Evolutionary conservation across 2,329 filamentous ascomycete genomes (phyloP).

Genomic region (Talaromyces sp.): DNA sequence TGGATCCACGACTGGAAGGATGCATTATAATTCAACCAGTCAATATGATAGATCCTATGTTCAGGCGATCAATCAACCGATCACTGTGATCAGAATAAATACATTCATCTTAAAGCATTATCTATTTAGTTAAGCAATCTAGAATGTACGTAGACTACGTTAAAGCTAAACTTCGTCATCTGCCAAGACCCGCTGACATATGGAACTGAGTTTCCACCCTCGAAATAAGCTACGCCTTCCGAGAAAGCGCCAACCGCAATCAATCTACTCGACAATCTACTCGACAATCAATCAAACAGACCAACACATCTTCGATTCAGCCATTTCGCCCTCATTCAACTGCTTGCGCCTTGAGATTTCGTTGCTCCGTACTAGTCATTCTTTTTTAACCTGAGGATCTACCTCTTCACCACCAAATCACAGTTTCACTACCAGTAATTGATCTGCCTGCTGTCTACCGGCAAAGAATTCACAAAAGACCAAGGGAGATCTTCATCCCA

Average conservation of each 20-base stretch:
- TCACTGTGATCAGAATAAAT: too few species aligned
- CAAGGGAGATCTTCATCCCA: not conserved
- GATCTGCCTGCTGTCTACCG: not conserved
- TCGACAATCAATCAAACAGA: not conserved
- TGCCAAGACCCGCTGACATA: conserved; percentile 7
- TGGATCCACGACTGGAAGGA: not conserved
- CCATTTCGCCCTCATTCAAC: not conserved
- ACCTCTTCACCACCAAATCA: not conserved
- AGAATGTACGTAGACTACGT: not conserved
- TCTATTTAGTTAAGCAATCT: not conserved
- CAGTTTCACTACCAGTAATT: not conserved
- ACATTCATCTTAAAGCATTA: not conserved
- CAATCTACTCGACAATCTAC: not conserved
- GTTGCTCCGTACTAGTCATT: not conserved
- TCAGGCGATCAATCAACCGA: not conserved
- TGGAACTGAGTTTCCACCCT: not conserved
- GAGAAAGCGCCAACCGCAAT: not conserved
- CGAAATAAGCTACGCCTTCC: not conserved
- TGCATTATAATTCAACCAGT: not conserved
- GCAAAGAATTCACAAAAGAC: not conserved
- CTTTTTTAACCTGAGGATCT: not conserved
- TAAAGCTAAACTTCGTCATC: not conserved
- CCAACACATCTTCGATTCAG: not conserved
- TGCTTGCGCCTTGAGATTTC: not conserved
- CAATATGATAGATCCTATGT: not conserved